A percentile compares a stretch with the other conserved stretches of the same genome.
Evolutionary conservation across 2,329 filamentous ascomycete genomes (phyloP).

Genomic region (Beauveria caledonica): DNA sequence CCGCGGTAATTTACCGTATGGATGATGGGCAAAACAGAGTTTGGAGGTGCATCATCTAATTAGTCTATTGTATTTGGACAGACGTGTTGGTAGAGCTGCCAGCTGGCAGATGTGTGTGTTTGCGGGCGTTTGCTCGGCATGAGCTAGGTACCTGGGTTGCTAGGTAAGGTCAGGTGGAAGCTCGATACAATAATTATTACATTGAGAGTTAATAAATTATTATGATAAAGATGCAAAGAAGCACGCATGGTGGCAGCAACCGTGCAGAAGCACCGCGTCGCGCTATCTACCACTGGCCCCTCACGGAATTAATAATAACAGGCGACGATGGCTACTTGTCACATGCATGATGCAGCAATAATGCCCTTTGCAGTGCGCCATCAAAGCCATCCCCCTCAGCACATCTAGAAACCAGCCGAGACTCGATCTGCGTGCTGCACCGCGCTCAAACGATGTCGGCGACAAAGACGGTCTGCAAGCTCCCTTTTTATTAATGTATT

Average conservation of each 20-base stretch:
- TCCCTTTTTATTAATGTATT: no score
- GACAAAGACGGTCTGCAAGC: not conserved
- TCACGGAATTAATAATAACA: no score
- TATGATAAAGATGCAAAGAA: no score
- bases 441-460: not conserved
- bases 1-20: not conserved
- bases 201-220: not conserved
- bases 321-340: not conserved
- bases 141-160: no score
- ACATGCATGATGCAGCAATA: not conserved
- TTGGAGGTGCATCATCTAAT: not conserved
- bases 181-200: not conserved
- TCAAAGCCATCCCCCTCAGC: not conserved
- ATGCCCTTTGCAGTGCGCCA: not conserved
- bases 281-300: no score
- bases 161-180: no score
- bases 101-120: not conserved
- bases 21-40: not conserved
- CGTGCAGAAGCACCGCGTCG: no score
- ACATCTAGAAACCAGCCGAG: not conserved
- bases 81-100: not conserved
- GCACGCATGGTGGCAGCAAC: no score
- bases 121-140: not conserved
- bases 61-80: no score
- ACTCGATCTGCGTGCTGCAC: not conserved